Conservation (phyloP, 352 stramenopile species). For the Pythium brassicae region DNA sequence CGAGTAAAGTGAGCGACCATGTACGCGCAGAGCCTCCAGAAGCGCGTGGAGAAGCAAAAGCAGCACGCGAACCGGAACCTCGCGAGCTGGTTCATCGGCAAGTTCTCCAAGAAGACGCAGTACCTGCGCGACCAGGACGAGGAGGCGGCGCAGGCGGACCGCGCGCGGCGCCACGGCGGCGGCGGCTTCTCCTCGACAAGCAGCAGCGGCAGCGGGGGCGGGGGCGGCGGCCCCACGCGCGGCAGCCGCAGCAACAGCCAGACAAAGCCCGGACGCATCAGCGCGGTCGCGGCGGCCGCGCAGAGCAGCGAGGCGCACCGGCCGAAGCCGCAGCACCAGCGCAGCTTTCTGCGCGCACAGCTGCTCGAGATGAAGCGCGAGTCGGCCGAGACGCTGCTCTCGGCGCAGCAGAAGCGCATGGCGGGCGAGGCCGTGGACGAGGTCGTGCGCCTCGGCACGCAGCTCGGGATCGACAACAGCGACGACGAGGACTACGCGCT, state of each 20-base stretch:
- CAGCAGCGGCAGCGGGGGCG: conserved; percentile 5
- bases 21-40: conserved; percentile 28
- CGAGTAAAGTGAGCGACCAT: not conserved
- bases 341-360: conserved; percentile 63
- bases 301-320: conserved; percentile 18
- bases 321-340: conserved; percentile 46
- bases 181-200: not conserved
- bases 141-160: conserved; percentile 29
- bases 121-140: conserved; percentile 60
- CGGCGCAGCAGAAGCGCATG: conserved; percentile 39
- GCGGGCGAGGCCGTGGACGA: conserved; percentile 34
- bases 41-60: conserved; percentile 54
- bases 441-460: conserved; percentile 17
- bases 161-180: conserved; percentile 19
- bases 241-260: conserved; percentile 28
- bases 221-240: conserved; percentile 5
- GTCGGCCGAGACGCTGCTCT: conserved; percentile 48
- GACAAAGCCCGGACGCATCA: conserved; percentile 21
- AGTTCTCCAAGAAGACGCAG: conserved; percentile 61
- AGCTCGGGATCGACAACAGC: conserved; percentile 20
- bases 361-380: conserved; percentile 77
- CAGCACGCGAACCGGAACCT: conserved; percentile 53
- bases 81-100: conserved; percentile 65
- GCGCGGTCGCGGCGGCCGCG: conserved; percentile 29
- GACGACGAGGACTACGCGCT: conserved; percentile 31